Evolutionary conservation across 345 rosid genomes (phyloP).

Genomic region (Stellera chamaejasme): DNA sequence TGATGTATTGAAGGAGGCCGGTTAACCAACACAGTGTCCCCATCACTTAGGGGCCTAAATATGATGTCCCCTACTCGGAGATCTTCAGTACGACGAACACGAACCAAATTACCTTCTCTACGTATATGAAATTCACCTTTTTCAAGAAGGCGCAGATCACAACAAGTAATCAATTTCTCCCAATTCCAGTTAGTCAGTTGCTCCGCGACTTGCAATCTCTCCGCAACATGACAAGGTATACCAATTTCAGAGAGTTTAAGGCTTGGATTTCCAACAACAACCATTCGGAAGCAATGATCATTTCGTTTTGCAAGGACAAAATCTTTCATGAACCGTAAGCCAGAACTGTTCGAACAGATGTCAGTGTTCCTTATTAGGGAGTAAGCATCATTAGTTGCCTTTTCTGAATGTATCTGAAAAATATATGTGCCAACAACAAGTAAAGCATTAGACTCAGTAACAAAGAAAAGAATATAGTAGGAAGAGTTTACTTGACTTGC

Average conservation of each 20-base stretch:
- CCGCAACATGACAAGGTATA: constrained; percentile 70
- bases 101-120: constrained; percentile 46
- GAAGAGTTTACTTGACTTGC: constrained; percentile 26
- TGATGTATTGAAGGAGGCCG: constrained; percentile 96
- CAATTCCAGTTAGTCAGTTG: constrained; percentile 59
- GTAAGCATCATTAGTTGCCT: constrained; percentile 28
- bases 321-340: constrained; percentile 85
- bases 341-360: constrained; percentile 43
- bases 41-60: constrained; percentile 56
- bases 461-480: background rate
- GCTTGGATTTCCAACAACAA: constrained; percentile 78
- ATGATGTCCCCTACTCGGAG: constrained; percentile 56
- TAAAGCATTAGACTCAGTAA: constrained; percentile 1
- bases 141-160: constrained; percentile 45
- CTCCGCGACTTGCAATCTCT: constrained; percentile 67
- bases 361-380: constrained; percentile 35
- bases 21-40: constrained; percentile 71
- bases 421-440: constrained; percentile 10
- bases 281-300: constrained; percentile 81
- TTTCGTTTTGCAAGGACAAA: constrained; percentile 83
- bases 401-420: constrained; percentile 60
- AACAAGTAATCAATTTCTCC: constrained; percentile 40
- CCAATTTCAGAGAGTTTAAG: constrained; percentile 73
- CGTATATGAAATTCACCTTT: constrained; percentile 52
- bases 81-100: constrained; percentile 34